Evolutionary conservation across 306 rosid genomes (phyloP).

Genomic region (Ammopiptanthus mongolicus): DNA sequence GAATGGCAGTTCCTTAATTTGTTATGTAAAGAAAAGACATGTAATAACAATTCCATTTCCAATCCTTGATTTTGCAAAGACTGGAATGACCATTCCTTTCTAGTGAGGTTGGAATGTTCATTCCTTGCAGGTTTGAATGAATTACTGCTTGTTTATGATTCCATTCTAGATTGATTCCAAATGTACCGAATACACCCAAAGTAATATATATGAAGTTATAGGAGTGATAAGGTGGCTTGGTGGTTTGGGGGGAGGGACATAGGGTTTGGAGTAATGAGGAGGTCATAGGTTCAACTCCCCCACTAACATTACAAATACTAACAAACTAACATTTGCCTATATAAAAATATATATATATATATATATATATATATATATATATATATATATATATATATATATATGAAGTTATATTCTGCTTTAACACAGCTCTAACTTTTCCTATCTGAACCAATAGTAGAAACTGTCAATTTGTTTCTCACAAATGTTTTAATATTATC

Average conservation of each 20-base stretch:
- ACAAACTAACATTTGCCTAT: no score
- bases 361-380: no score
- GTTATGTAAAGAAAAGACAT: not conserved
- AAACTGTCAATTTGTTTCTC: slow-evolving; percentile 4
- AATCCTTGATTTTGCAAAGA: not conserved
- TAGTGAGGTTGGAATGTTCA: not conserved
- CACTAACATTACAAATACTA: no score
- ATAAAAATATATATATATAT: no score
- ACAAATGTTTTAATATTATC: not conserved
- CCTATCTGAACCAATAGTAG: not conserved
- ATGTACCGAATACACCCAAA: not conserved
- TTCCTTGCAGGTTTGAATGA: not conserved
- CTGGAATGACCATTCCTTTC: not conserved
- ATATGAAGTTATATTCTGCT: not conserved
- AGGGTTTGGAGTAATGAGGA: no score
- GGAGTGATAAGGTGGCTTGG: no score
- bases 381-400: no score
- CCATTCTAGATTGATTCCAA: not conserved
- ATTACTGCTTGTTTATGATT: not conserved
- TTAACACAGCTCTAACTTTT: slow-evolving; percentile 2
- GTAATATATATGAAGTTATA: no score
- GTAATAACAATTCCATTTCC: not conserved
- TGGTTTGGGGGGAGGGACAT: no score
- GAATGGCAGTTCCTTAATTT: not conserved
- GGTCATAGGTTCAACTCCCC: no score